A percentile compares a stretch with the other conserved stretches of the same genome.
phyloP scores from a whole-genome alignment of 2,329 filamentous ascomycete species.

The Beauveria brongniartii region DNA sequence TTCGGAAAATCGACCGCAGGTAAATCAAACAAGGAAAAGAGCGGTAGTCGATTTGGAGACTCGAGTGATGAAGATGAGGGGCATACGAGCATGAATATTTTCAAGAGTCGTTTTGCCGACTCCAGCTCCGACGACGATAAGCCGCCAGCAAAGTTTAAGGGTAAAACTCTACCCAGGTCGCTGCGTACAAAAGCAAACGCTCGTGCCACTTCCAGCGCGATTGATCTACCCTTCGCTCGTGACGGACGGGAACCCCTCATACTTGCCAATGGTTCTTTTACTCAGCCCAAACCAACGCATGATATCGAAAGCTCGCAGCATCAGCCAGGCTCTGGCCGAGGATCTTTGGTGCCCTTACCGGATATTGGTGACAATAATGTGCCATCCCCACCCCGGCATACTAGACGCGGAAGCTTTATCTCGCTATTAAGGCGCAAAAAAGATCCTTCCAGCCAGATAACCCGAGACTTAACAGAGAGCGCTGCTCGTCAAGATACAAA shows the following conservation, averaged over 20 bases:
- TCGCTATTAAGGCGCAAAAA: conserved; percentile 56
- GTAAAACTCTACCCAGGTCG: conserved; percentile 17
- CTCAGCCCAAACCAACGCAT: background rate
- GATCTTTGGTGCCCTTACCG: conserved; percentile 21
- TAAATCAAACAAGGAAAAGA: conserved; percentile 31
- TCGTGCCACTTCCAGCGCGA: conserved; percentile 14
- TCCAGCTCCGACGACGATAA: conserved; percentile 59
- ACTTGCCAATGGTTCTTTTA: conserved; percentile 45
- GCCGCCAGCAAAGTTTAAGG: background rate
- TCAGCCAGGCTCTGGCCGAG: conserved; percentile 35
- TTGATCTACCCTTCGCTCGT: conserved; percentile 24
- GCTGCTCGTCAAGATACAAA: conserved; percentile 54
- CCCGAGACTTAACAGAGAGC: conserved; percentile 47
- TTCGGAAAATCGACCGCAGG: conserved; percentile 32
- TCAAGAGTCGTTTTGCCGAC: conserved; percentile 57
- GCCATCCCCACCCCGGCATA: conserved; percentile 21
- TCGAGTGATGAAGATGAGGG: conserved; percentile 53
- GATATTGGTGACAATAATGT: conserved; percentile 16
- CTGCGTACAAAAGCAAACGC: conserved; percentile 15
- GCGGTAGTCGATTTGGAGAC: conserved; percentile 48
- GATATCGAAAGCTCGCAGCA: conserved; percentile 23
- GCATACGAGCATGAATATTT: conserved; percentile 22
- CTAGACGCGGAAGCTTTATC: conserved; percentile 44
- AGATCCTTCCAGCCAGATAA: conserved; percentile 42
- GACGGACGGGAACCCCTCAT: conserved; percentile 53